Evolutionary conservation across 306 rosid species (phyloP).

Genomic region (Cicer chorassanicum): DNA sequence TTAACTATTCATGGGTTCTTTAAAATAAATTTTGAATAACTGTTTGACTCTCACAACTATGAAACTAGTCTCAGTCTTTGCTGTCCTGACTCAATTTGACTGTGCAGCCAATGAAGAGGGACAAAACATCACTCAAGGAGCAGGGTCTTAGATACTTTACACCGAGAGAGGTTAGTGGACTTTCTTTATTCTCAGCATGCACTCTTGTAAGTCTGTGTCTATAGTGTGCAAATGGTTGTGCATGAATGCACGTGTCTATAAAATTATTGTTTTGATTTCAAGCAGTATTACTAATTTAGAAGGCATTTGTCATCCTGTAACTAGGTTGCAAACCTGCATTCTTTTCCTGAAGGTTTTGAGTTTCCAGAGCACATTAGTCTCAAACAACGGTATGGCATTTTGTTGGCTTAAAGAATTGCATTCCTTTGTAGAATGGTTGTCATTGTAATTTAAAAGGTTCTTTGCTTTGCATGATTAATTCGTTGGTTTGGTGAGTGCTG

Average conservation of each 20-base stretch:
- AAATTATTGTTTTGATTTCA: constrained; percentile 22
- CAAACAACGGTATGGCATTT: constrained; percentile 71
- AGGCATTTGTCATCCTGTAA: constrained; percentile 21
- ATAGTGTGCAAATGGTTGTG: constrained; percentile 20
- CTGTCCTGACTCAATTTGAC: constrained; percentile 42
- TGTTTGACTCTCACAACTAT: neutral
- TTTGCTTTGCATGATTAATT: neutral
- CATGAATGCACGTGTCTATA: neutral
- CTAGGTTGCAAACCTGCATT: constrained; percentile 90
- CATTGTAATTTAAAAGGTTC: neutral
- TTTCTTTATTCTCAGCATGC: constrained; percentile 36
- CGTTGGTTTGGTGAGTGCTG: neutral
- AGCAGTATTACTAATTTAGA: constrained; percentile 39
- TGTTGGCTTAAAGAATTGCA: neutral
- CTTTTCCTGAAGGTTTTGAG: constrained; percentile 76
- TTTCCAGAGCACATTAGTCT: constrained; percentile 83
- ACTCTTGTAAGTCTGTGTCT: neutral
- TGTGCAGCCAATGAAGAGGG: constrained; percentile 74
- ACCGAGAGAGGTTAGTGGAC: constrained; percentile 79
- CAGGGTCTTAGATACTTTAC: constrained; percentile 83
- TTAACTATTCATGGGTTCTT: neutral
- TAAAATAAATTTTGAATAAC: neutral
- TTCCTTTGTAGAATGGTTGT: neutral
- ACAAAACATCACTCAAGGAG: constrained; percentile 71
- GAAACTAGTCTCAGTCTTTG: constrained; percentile 1